Base-by-base conservation (phyloP, 805 yeast species). In the Starmera quercuum region DNA sequence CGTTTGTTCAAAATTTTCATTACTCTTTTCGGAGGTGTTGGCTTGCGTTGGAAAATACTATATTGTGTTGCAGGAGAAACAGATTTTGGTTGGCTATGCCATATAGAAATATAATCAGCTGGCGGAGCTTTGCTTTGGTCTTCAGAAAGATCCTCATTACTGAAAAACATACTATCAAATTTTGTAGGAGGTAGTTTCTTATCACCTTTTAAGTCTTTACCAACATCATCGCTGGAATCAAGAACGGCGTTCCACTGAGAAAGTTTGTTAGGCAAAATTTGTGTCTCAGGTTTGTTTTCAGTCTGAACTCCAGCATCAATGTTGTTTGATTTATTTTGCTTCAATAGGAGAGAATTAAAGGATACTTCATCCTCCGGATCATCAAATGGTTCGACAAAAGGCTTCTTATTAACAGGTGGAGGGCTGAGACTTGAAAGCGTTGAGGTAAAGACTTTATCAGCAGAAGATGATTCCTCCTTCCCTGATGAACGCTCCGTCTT, bases 81-180 rank as follows among this genome's bases (percentile, higher is more conserved):
- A 13, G 42, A 30, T 21, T 41, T 63, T 56, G 36, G 60, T 56
- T 16, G 64, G 29, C 38, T 47, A 30, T 45, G 46, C 56, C 55
- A 51, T 16, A 47, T 53, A 12, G 46, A 42, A 20, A 50, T 42
- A 31, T 46, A 51, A 25, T 45, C 52, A 4, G 44, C 38, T n/a
- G 50, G 42, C 19, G 45, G 41, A 3, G 41, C 28, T 3, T 40
- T 40, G 6, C 31, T 40, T 7, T 53, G 52, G 8, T 37, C 43
- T 31, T 48, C 47, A 26, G 44, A 31, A 47, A 51, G 17, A 49
- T 26, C 3, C 40, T 23, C 26, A 26, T 26, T 20, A 16, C 17
- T 26, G 20, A 26, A 26, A 11, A 26, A 26, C 29, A 26, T 26
- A 8, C 29, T 26, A 14, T 26, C 29, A 26, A 26, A 26, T 26